Percentiles rank a stretch among this genome's conserved stretches.
Conservation (phyloP, 2,329 filamentous ascomycete genomes). For the Chaetomium olivaceum region DNA sequence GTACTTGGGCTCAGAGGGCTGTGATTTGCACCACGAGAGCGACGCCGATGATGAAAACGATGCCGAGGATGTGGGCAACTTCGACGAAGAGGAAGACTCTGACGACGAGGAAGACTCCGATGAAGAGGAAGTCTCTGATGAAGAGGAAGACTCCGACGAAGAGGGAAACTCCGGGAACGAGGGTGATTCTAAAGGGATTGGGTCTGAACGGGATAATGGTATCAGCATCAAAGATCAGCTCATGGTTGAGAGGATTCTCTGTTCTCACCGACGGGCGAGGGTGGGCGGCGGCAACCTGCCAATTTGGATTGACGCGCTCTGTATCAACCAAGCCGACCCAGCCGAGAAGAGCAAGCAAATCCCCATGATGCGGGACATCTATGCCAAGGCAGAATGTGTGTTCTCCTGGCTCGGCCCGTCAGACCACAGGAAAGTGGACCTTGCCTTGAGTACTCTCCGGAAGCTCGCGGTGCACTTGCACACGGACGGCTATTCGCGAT, state of each 20-base stretch:
- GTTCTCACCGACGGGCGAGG: neutral
- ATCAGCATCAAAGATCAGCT: neutral
- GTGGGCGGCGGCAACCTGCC: neutral
- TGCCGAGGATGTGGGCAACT: neutral
- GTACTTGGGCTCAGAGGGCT: neutral
- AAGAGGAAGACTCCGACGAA: too few relatives aligned
- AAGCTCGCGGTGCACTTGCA: neutral
- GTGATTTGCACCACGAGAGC: neutral
- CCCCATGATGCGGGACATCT: neutral
- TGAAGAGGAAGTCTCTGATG: too few relatives aligned
- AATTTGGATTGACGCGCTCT: neutral
- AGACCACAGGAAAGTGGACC: neutral
- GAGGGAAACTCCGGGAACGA: too few relatives aligned
- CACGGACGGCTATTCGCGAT: neutral
- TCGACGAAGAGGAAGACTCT: neutral
- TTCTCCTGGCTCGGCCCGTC: neutral
- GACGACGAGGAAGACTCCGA: neutral
- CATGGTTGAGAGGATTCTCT: neutral
- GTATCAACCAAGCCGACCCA: conserved; percentile 2
- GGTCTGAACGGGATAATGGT: neutral
- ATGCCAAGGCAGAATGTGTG: neutral
- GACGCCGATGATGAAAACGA: neutral
- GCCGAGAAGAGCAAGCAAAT: neutral
- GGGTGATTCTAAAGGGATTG: too few relatives aligned
- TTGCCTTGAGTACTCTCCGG: neutral